These are phyloP conservation scores for Globisporangium cystogenes DNA, from an alignment of 352 stramenopile genomes.

Conservation along the genomic window DNA sequence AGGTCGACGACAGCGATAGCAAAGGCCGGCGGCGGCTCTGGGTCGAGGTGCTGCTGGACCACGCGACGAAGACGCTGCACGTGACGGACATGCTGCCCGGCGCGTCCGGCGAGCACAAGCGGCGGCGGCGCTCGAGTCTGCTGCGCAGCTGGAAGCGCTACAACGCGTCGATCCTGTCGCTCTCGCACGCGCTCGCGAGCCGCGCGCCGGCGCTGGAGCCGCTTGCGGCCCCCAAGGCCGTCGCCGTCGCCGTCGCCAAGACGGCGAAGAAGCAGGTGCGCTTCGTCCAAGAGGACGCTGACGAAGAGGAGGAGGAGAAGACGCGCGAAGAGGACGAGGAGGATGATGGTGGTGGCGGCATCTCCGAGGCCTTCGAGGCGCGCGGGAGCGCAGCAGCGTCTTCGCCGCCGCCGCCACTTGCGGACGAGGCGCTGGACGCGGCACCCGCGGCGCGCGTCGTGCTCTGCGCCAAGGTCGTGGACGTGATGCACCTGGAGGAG, in stretches of 20 bases:
- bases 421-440: background rate
- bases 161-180: slow-evolving; percentile 60
- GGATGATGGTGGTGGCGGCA: slow-evolving; percentile 3
- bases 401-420: no score
- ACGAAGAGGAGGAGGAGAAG: slow-evolving; percentile 13
- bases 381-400: background rate
- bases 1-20: slow-evolving; percentile 56
- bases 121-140: slow-evolving; percentile 55
- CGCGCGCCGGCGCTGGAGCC: slow-evolving; percentile 2
- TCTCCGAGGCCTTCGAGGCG: background rate
- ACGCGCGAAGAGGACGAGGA: background rate
- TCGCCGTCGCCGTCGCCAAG: background rate
- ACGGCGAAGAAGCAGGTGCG: slow-evolving; percentile 60
- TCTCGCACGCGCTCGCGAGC: slow-evolving; percentile 43
- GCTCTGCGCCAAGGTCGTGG: slow-evolving; percentile 45
- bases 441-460: slow-evolving; percentile 3
- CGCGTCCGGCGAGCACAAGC: slow-evolving; percentile 61
- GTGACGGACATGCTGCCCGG: slow-evolving; percentile 80
- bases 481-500: slow-evolving; percentile 44
- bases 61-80: slow-evolving; percentile 73
- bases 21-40: slow-evolving; percentile 59
- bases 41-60: slow-evolving; percentile 72
- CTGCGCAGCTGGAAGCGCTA: slow-evolving; percentile 78
- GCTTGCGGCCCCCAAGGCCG: background rate
- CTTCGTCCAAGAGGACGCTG: slow-evolving; percentile 30